Conservation (phyloP, 495 filamentous ascomycete species). For the Acidomyces sp. region DNA sequence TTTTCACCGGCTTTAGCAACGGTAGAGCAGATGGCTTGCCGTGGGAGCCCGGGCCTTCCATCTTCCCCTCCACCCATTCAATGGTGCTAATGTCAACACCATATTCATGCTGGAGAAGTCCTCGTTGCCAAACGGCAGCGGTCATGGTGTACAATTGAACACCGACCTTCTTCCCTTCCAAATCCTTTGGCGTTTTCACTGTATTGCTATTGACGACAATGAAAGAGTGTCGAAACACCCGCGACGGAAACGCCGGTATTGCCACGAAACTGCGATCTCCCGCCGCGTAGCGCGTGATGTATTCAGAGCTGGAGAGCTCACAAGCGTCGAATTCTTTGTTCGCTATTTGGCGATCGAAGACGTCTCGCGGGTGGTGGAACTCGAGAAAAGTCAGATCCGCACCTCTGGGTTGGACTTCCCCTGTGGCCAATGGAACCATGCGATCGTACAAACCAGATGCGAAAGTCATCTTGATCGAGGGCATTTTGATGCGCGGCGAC, state of each 20-base stretch:
- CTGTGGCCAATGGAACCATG: slow-evolving; percentile 3
- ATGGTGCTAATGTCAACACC: slow-evolving; percentile 30
- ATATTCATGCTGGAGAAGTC: slow-evolving; percentile 24
- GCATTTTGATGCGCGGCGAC: too few relatives aligned
- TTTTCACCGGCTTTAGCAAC: slow-evolving; percentile 23
- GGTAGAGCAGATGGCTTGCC: slow-evolving; percentile 26
- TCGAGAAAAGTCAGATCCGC: slow-evolving; percentile 27
- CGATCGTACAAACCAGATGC: slow-evolving; percentile 8
- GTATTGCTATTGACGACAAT: slow-evolving; percentile 29
- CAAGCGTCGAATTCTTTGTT: slow-evolving; percentile 30
- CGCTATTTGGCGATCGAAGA: slow-evolving; percentile 23
- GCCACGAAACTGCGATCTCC: slow-evolving; percentile 28
- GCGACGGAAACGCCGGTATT: slow-evolving; percentile 32
- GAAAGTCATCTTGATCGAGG: slow-evolving; percentile 2
- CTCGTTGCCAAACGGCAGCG: slow-evolving; percentile 31
- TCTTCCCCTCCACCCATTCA: slow-evolving; percentile 29
- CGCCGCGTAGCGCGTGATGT: slow-evolving; percentile 26
- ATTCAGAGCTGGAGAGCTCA: slow-evolving; percentile 30
- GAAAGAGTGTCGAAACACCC: slow-evolving; percentile 31
- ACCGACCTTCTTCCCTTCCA: slow-evolving; percentile 32
- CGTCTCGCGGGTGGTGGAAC: slow-evolving; percentile 24
- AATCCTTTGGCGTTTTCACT: slow-evolving; percentile 27
- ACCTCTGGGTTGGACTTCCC: slow-evolving; percentile 23
- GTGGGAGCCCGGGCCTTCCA: slow-evolving; percentile 26
- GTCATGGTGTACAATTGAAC: slow-evolving; percentile 35